Conservation (phyloP, 768 basidiomycete genomes). For the Boletus coccyginus region DNA sequence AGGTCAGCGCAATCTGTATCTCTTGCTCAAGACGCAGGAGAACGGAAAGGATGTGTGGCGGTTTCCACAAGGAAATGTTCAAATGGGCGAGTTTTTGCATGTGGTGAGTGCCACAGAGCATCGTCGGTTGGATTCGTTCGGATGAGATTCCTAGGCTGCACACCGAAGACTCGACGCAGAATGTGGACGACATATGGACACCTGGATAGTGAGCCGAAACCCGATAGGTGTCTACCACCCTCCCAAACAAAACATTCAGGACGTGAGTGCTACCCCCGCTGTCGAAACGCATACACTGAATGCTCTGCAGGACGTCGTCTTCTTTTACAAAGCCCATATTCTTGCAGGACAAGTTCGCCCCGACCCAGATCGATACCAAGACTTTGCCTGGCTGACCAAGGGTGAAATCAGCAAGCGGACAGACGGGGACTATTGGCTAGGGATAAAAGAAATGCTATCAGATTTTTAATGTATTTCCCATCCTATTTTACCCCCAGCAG, state of each 20-base stretch:
- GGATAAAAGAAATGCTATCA: slow-evolving; percentile 78
- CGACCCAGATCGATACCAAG: slow-evolving; percentile 49
- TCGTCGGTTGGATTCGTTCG: background rate
- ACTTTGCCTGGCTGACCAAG: slow-evolving; percentile 94
- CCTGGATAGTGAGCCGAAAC: slow-evolving; percentile 89
- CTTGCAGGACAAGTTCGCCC: slow-evolving; percentile 81
- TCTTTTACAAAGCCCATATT: slow-evolving; percentile 94
- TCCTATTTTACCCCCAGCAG: background rate
- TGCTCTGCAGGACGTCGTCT: slow-evolving; percentile 57
- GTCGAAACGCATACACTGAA: slow-evolving; percentile 1
- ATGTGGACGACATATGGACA: slow-evolving; percentile 84
- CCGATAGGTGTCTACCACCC: slow-evolving; percentile 80
- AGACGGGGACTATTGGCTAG: slow-evolving; percentile 69
- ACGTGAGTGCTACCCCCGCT: slow-evolving; percentile 31
- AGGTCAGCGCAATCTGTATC: slow-evolving; percentile 84
- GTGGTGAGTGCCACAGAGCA: slow-evolving; percentile 46
- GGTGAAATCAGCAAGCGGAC: slow-evolving; percentile 78
- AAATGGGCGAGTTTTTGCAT: slow-evolving; percentile 70
- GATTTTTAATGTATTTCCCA: slow-evolving; percentile 39
- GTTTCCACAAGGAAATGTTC: slow-evolving; percentile 70
- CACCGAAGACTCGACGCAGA: slow-evolving; percentile 64
- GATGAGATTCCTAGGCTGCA: slow-evolving; percentile 54
- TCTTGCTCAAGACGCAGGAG: slow-evolving; percentile 59
- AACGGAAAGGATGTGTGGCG: slow-evolving; percentile 63
- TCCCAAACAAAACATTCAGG: slow-evolving; percentile 32